Evolutionary conservation across 768 basidiomycete species (phyloP).

Genomic region (Kwoniella europaea): DNA sequence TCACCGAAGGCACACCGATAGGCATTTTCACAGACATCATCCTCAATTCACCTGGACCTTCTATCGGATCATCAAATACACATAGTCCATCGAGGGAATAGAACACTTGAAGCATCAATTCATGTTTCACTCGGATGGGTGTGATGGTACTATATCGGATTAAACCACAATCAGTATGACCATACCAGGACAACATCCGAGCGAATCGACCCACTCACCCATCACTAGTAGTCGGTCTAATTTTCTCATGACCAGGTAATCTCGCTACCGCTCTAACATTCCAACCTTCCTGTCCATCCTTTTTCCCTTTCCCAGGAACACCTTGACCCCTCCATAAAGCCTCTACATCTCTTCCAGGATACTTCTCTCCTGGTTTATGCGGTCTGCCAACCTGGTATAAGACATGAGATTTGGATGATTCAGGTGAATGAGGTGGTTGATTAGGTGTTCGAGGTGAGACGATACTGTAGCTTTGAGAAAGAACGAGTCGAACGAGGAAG

Average conservation of each 20-base stretch:
- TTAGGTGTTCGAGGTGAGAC: slow-evolving; percentile 49
- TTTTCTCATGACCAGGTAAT: slow-evolving; percentile 52
- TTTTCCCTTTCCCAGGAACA: slow-evolving; percentile 27
- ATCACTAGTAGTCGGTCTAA: slow-evolving; percentile 48
- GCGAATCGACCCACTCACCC: slow-evolving; percentile 38
- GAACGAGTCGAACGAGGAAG: slow-evolving; percentile 48
- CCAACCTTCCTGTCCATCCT: slow-evolving; percentile 39
- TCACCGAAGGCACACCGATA: slow-evolving; percentile 50
- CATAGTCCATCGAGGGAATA: slow-evolving; percentile 51
- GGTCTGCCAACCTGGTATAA: slow-evolving; percentile 43
- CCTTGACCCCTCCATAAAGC: slow-evolving; percentile 46
- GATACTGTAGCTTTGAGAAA: slow-evolving; percentile 46
- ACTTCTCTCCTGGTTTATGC: slow-evolving; percentile 36
- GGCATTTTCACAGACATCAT: slow-evolving; percentile 49
- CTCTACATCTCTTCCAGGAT: slow-evolving; percentile 32
- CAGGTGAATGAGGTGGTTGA: slow-evolving; percentile 33
- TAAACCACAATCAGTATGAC: neutral
- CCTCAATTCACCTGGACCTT: slow-evolving; percentile 52
- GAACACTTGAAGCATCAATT: slow-evolving; percentile 48
- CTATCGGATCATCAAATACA: slow-evolving; percentile 32
- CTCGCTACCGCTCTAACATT: slow-evolving; percentile 41
- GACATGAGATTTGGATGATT: slow-evolving; percentile 34
- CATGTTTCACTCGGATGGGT: slow-evolving; percentile 53
- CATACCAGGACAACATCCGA: neutral
- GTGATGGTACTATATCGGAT: slow-evolving; percentile 45